These are phyloP conservation scores for Grosmannia clavigera DNA, from an alignment of 2,329 filamentous ascomycete genomes.

Conservation along the genomic window DNA sequence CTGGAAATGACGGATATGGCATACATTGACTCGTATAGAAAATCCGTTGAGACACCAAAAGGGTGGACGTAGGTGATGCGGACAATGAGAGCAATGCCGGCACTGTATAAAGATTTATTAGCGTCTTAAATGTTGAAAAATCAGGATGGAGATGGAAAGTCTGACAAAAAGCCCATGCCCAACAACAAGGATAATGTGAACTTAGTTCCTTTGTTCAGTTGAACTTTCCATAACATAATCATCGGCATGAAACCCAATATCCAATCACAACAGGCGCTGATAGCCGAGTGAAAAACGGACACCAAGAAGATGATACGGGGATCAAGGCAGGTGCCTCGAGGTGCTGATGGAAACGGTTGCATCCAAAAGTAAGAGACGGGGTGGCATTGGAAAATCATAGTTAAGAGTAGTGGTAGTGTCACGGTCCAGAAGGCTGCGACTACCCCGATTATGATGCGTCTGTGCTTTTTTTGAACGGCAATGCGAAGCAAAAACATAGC, in stretches of 20 bases:
- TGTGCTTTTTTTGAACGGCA: constrained; percentile 20
- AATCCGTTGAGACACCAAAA: constrained; percentile 16
- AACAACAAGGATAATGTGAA: constrained; percentile 32
- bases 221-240: constrained; percentile 36
- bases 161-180: constrained; percentile 36
- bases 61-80: constrained; percentile 22
- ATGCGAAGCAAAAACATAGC: constrained; percentile 29
- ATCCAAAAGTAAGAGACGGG: constrained; percentile 37
- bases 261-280: constrained; percentile 38
- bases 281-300: constrained; percentile 32
- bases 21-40: constrained; percentile 20
- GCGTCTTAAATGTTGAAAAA: not conserved
- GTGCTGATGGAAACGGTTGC: constrained; percentile 18
- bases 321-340: constrained; percentile 27
- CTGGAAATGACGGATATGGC: not conserved
- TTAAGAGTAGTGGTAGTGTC: constrained; percentile 9
- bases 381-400: constrained; percentile 31
- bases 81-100: constrained; percentile 25
- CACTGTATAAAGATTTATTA: constrained; percentile 14
- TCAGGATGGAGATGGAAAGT: not conserved
- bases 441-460: constrained; percentile 23
- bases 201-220: constrained; percentile 34
- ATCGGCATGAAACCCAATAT: constrained; percentile 36
- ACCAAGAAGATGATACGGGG: constrained; percentile 26
- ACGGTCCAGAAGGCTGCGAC: constrained; percentile 19